These are phyloP conservation scores for Stereum hirsutum DNA, from an alignment of 1,284 basidiomycete genomes.

Conservation along the genomic window DNA sequence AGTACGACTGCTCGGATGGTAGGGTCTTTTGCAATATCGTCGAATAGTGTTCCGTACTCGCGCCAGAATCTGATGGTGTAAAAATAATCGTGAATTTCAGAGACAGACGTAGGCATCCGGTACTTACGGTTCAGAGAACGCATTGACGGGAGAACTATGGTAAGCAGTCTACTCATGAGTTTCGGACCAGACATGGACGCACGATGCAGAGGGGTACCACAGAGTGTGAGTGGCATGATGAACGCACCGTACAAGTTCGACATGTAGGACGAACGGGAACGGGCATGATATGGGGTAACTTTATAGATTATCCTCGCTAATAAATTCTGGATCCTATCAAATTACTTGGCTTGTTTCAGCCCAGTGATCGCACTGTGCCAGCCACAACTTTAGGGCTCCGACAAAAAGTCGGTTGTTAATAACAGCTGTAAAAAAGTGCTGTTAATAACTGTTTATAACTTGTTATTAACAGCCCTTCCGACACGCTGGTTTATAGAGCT, in stretches of 20 bases:
- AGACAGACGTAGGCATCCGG: background rate
- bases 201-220: background rate
- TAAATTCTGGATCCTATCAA: no score
- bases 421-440: no score
- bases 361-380: no score
- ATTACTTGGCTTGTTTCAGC: no score
- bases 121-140: conserved; percentile 8
- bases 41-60: conserved; percentile 57
- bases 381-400: no score
- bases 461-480: no score
- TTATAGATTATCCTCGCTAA: no score
- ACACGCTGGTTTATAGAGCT: no score
- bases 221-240: background rate
- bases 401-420: no score
- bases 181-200: background rate
- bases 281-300: no score
- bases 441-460: no score
- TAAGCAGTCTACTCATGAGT: background rate
- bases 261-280: background rate
- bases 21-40: conserved; percentile 42
- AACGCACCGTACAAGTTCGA: background rate
- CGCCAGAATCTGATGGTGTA: conserved; percentile 69
- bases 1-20: conserved; percentile 67
- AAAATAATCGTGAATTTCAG: background rate
- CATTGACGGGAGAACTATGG: conserved; percentile 9